A percentile compares a stretch with the other conserved stretches of the same genome.
These are phyloP conservation scores for Saturnispora serradocipensis DNA, from an alignment of 805 yeast species.

Conservation along the genomic window DNA sequence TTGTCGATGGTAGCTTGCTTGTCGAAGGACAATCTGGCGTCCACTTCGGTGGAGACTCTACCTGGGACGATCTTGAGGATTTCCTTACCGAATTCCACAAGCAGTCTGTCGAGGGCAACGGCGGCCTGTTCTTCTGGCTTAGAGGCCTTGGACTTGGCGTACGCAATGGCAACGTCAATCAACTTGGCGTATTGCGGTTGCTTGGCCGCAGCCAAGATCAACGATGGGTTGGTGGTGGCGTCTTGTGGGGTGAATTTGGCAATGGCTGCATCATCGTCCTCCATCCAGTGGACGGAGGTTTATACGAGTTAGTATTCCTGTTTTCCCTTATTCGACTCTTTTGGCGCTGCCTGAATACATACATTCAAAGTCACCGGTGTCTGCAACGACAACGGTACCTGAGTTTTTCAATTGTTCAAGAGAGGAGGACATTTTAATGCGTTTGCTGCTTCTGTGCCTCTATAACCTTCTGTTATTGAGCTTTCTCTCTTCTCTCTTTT, in stretches of 20 bases:
- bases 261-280: conserved; percentile 36
- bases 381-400: conserved; percentile 95
- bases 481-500: too few relatives aligned
- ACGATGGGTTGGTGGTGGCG: conserved; percentile 97
- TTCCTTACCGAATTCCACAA: conserved; percentile 93
- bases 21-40: conserved; percentile 95
- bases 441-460: not conserved
- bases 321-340: not conserved
- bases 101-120: conserved; percentile 80
- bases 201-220: conserved; percentile 91
- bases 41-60: conserved; percentile 98
- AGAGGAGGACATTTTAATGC: conserved; percentile 48
- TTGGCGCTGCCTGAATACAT: conserved; percentile 17
- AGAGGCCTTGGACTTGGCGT: conserved; percentile 60
- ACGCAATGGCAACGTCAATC: conserved; percentile 84
- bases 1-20: conserved; percentile 88
- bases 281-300: not conserved
- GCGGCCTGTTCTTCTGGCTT: conserved; percentile 61
- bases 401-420: conserved; percentile 89
- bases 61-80: conserved; percentile 95
- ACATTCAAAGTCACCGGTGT: conserved; percentile 96
- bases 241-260: conserved; percentile 98
- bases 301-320: not conserved
- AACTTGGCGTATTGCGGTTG: conserved; percentile 82
- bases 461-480: too few relatives aligned